Percentiles rank a stretch among this genome's conserved stretches.
These are phyloP conservation scores for Lodderomyces parapsilosis DNA, from an alignment of 1,139 yeast species.

Conservation along the genomic window DNA sequence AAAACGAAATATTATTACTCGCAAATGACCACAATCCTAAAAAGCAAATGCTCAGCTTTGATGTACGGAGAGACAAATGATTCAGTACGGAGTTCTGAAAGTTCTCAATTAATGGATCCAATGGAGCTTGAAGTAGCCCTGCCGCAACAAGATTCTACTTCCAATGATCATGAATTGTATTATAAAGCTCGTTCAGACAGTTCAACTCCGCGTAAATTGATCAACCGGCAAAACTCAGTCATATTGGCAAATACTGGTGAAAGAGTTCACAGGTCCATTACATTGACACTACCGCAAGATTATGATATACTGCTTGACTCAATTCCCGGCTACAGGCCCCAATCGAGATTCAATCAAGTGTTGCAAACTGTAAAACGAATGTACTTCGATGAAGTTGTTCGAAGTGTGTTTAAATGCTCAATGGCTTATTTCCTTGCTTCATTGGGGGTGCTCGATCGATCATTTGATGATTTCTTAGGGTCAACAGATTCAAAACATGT, in stretches of 20 bases:
- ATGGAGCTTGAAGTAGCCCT: not conserved
- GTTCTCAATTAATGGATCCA: conserved; percentile 1
- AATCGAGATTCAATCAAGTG: conserved; percentile 1
- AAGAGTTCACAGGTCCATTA: conserved; percentile 33
- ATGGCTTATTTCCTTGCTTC: conserved; percentile 74
- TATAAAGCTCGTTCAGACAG: conserved; percentile 9
- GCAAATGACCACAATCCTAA: not conserved
- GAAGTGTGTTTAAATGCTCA: conserved; percentile 60
- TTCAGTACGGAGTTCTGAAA: conserved; percentile 7
- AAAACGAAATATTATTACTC: no score
- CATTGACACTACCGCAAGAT: conserved; percentile 10
- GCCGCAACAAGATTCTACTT: not conserved
- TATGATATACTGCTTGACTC: not conserved
- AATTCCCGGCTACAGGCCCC: not conserved
- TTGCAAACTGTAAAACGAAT: conserved; percentile 6
- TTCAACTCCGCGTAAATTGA: conserved; percentile 13
- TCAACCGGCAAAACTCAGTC: conserved; percentile 33
- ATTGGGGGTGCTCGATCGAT: conserved; percentile 66
- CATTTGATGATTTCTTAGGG: conserved; percentile 58
- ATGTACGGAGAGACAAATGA: conserved; percentile 3
- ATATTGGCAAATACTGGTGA: conserved; percentile 42
- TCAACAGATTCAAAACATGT: conserved; percentile 75
- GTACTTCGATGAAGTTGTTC: conserved; percentile 19
- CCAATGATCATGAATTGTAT: not conserved
- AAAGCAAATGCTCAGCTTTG: not conserved